Evolutionary conservation across 352 stramenopile genomes (phyloP).

Genomic region (Phytopythium helicoides): DNA sequence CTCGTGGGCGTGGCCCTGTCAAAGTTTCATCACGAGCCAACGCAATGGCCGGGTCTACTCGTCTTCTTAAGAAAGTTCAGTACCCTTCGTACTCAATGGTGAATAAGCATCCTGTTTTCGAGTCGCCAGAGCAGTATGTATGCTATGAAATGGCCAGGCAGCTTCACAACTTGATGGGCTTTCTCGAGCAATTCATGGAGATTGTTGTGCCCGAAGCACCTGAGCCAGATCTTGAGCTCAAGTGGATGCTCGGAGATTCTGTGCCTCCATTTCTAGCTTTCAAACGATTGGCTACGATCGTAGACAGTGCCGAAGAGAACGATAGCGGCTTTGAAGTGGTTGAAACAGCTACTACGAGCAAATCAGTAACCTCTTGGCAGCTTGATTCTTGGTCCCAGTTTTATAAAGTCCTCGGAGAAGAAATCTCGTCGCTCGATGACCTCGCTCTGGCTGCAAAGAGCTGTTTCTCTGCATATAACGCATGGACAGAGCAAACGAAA

Average conservation of each 20-base stretch:
- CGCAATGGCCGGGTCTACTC: slow-evolving; percentile 72
- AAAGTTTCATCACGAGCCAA: slow-evolving; percentile 40
- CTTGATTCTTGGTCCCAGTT: slow-evolving; percentile 55
- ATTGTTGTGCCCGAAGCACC: slow-evolving; percentile 28
- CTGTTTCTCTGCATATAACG: slow-evolving; percentile 43
- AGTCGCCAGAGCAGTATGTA: slow-evolving; percentile 49
- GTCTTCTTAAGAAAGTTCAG: slow-evolving; percentile 67
- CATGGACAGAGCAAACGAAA: slow-evolving; percentile 27
- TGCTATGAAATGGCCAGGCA: slow-evolving; percentile 66
- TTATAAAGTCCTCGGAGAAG: slow-evolving; percentile 22
- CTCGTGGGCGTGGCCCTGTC: slow-evolving; percentile 22
- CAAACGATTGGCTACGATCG: slow-evolving; percentile 30
- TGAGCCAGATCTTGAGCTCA: slow-evolving; percentile 47
- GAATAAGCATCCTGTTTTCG: slow-evolving; percentile 32
- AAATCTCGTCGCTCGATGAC: slow-evolving; percentile 55
- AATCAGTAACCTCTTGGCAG: slow-evolving; percentile 30
- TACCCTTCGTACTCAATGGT: slow-evolving; percentile 58
- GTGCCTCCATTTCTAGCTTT: slow-evolving; percentile 44
- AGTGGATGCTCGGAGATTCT: slow-evolving; percentile 39
- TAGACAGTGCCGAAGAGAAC: slow-evolving; percentile 15
- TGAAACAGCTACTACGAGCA: slow-evolving; percentile 4
- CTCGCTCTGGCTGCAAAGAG: slow-evolving; percentile 48
- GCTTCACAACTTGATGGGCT: slow-evolving; percentile 46
- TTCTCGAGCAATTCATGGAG: slow-evolving; percentile 41
- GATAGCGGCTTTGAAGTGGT: slow-evolving; percentile 16